phyloP scores from a whole-genome alignment of 306 rosid genomes.

The Trifolium pratense region DNA sequence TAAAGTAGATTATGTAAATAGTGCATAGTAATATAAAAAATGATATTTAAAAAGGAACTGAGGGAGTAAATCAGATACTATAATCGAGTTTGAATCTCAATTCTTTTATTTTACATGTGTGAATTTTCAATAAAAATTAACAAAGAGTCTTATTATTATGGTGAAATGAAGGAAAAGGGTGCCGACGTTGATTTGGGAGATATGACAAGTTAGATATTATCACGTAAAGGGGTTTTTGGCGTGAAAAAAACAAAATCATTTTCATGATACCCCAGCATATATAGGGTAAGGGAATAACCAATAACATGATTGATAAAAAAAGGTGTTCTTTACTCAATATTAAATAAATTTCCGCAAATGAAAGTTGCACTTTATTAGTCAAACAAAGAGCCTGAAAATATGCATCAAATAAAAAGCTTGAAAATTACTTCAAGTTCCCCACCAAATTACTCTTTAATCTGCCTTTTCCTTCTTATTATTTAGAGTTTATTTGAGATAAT shows the following conservation, averaged over 20 bases:
- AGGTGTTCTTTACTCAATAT: neutral
- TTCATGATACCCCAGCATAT: neutral
- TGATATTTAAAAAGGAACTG: no score
- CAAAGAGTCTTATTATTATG: no score
- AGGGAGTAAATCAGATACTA: no score
- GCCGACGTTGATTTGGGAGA: neutral
- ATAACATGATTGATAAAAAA: neutral
- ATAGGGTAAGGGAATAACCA: neutral
- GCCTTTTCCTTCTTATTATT: neutral
- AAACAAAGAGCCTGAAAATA: slow-evolving; percentile 7
- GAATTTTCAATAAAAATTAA: no score
- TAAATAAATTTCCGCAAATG: neutral
- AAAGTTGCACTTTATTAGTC: neutral
- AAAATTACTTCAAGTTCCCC: slow-evolving; percentile 41
- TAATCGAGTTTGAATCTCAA: no score
- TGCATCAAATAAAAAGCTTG: slow-evolving; percentile 35
- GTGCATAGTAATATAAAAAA: no score
- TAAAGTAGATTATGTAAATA: no score
- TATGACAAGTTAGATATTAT: neutral
- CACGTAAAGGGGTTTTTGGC: neutral
- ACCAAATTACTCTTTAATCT: neutral
- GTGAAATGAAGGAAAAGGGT: no score
- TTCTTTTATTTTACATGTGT: no score
- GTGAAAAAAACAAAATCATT: slow-evolving; percentile 23
- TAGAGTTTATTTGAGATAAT: no score